Conservation (phyloP, 768 basidiomycete species). For the Russula sp. region DNA sequence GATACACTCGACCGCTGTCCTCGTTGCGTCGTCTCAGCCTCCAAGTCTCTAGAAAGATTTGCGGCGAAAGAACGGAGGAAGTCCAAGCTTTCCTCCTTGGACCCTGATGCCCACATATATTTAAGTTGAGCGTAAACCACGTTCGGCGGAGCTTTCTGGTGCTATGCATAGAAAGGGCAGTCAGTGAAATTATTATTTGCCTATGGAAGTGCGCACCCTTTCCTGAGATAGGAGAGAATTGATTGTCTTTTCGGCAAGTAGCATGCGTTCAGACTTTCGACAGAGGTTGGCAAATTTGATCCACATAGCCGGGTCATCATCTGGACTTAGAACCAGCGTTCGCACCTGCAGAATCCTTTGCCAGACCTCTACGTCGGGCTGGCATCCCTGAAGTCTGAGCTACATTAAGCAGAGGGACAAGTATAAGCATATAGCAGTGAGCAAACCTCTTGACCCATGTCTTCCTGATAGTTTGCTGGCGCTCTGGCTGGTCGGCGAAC, state of each 20-base stretch:
- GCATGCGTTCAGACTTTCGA: slow-evolving; percentile 89
- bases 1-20: slow-evolving; percentile 42
- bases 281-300: slow-evolving; percentile 98
- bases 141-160: slow-evolving; percentile 77
- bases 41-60: slow-evolving; percentile 69
- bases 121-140: slow-evolving; percentile 96
- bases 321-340: slow-evolving; percentile 85
- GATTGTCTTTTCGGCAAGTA: slow-evolving; percentile 94
- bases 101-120: slow-evolving; percentile 88
- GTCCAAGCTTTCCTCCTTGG: slow-evolving; percentile 66
- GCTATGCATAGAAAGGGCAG: slow-evolving; percentile 25
- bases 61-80: slow-evolving; percentile 78
- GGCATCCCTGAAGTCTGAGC: slow-evolving; percentile 82
- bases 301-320: slow-evolving; percentile 96
- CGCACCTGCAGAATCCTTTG: slow-evolving; percentile 95
- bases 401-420: neutral
- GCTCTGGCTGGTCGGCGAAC: slow-evolving; percentile 85
- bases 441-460: slow-evolving; percentile 95
- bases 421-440: neutral
- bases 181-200: neutral
- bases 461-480: slow-evolving; percentile 83
- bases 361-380: slow-evolving; percentile 98
- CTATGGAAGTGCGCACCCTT: slow-evolving; percentile 34
- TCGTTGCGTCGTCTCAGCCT: slow-evolving; percentile 47
- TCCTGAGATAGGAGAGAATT: slow-evolving; percentile 82